Evolutionary conservation across 2,329 filamentous ascomycete species (phyloP), one percentile per base, ranked within the genome.

Genomic region (Ramularia endophylla): DNA sequence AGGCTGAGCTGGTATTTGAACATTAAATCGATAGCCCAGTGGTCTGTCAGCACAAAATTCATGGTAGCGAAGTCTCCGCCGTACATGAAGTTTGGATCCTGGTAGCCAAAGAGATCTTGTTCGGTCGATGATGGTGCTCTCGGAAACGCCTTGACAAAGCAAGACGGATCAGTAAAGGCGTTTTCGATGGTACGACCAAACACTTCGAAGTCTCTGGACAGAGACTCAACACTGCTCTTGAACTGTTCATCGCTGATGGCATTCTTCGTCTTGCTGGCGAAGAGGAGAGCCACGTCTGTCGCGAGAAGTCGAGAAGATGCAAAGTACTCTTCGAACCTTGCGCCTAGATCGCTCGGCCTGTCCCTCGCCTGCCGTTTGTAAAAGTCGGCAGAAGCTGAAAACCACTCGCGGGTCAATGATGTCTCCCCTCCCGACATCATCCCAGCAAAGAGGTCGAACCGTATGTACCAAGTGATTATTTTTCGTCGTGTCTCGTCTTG

Each of bases 381-480:
- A 58, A 78, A 83, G 3, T 80, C 70, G 31, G 82, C 71, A 41
- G 78, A 75, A 6, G 72, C 69, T 2, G 74, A 70, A 56, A 90
- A 89, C 89, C 89, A 97, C 45, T 87, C 81, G 34, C 80, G 76
- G 5, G 81, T 74, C 11, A 97, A 70, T 2, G 81, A 76, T 1
- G 85, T 81, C 52, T 82, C 80, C 51, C 84, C 84, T 1, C 85
- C 85, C 17, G 85, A 85, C 72, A 95, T 81, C 47, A 95, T 76
- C 1, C 85, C 85, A 5, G 87, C 81, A 43, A 89, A 85, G 8
- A 89, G 74, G 61, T 97, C 92, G 58, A 94, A 94, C 27, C 89
- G 81, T 20, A 81, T 75, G 62, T 95, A 95, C 92, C 92, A 97
- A n/a, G 75, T 73, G 36, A 94, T 74, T 32, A 92, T 79, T 55